phyloP scores from a whole-genome alignment of 257 asterid genomes.

The Solanum corneliomulleri region DNA sequence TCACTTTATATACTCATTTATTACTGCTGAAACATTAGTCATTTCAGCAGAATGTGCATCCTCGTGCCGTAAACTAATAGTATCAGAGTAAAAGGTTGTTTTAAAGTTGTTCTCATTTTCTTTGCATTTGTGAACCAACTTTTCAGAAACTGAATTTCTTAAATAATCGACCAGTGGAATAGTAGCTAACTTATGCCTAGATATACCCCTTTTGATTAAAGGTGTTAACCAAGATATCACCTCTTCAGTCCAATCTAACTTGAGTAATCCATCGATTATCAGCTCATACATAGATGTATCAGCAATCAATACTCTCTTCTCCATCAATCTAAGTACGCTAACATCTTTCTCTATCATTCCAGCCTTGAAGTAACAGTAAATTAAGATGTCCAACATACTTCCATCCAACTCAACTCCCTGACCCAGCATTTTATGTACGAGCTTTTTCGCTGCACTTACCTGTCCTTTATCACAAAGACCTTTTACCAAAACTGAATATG shows the following conservation, averaged over 20 bases:
- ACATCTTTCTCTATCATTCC: constrained; percentile 15
- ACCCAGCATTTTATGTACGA: constrained; percentile 10
- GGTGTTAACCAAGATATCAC: constrained; percentile 7
- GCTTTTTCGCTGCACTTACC: constrained; percentile 4
- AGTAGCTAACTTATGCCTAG: neutral
- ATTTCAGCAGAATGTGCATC: neutral
- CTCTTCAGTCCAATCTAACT: constrained; percentile 5
- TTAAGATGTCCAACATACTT: constrained; percentile 1
- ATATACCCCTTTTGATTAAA: constrained; percentile 20
- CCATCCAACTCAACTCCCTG: constrained; percentile 11
- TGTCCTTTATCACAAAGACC: constrained; percentile 13
- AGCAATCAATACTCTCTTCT: constrained; percentile 8
- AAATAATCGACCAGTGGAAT: neutral
- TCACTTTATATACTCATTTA: neutral
- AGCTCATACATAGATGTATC: constrained; percentile 6
- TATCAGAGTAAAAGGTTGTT: constrained; percentile 11
- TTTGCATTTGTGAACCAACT: neutral
- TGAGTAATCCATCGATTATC: constrained; percentile 9
- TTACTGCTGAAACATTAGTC: neutral
- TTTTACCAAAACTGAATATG: constrained; percentile 11
- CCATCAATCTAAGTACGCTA: constrained; percentile 8
- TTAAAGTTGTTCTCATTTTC: neutral
- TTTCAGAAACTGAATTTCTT: neutral
- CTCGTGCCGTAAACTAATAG: neutral
- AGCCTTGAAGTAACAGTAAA: constrained; percentile 5